phyloP scores from a whole-genome alignment of 2,329 filamentous ascomycete species.

The Trichocomaceae sp. region DNA sequence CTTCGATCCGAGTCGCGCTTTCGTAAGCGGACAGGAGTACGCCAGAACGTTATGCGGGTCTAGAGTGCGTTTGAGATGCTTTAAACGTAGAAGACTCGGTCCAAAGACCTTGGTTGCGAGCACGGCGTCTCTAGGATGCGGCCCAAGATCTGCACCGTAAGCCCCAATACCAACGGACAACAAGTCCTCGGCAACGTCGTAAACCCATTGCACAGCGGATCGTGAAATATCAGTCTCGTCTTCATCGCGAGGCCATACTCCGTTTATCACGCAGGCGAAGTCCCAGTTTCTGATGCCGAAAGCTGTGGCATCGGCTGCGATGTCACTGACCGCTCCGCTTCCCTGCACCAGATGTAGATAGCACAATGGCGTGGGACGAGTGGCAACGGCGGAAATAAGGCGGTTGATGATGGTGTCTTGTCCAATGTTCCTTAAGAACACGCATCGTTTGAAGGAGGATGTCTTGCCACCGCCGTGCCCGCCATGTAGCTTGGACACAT shows the following conservation, averaged over 20 bases:
- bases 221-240: slow-evolving; percentile 40
- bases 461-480: slow-evolving; percentile 55
- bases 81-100: slow-evolving; percentile 45
- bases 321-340: slow-evolving; percentile 46
- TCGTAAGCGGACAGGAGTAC: slow-evolving; percentile 51
- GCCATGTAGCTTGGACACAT: slow-evolving; percentile 54
- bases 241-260: slow-evolving; percentile 52
- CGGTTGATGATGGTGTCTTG: slow-evolving; percentile 24
- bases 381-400: slow-evolving; percentile 43
- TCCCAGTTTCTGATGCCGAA: slow-evolving; percentile 60
- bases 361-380: slow-evolving; percentile 48
- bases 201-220: slow-evolving; percentile 50
- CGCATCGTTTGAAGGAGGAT: slow-evolving; percentile 58
- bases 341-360: slow-evolving; percentile 60
- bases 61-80: slow-evolving; percentile 43
- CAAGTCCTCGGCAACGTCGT: slow-evolving; percentile 43
- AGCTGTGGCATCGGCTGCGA: slow-evolving; percentile 44
- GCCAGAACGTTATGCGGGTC: slow-evolving; percentile 50
- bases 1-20: slow-evolving; percentile 27
- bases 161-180: slow-evolving; percentile 46
- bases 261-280: slow-evolving; percentile 59
- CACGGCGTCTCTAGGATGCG: slow-evolving; percentile 50
- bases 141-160: slow-evolving; percentile 58
- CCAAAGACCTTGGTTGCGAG: slow-evolving; percentile 54
- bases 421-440: slow-evolving; percentile 51